Conservation (phyloP, 2,329 filamentous ascomycete species). For the Fusarium tupiense region DNA sequence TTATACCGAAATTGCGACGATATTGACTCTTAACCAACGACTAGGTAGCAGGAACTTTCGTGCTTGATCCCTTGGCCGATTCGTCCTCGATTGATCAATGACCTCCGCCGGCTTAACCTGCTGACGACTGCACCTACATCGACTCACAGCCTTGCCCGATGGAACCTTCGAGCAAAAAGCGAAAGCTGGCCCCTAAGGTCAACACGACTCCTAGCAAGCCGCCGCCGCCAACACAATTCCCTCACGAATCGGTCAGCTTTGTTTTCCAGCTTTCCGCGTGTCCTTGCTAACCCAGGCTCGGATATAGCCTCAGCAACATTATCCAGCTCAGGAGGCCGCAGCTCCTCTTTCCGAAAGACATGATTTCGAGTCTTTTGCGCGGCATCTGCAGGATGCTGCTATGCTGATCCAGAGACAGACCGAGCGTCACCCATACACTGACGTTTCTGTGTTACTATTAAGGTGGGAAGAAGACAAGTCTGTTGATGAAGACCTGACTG, state of each 20-base stretch:
- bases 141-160: slow-evolving; percentile 42
- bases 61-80: not conserved
- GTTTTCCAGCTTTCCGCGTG: slow-evolving; percentile 25
- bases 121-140: slow-evolving; percentile 31
- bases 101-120: slow-evolving; percentile 26
- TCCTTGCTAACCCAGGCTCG: slow-evolving; percentile 34
- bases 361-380: slow-evolving; percentile 73
- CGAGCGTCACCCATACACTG: slow-evolving; percentile 65
- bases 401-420: slow-evolving; percentile 73
- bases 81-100: slow-evolving; percentile 38
- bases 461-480: slow-evolving; percentile 70
- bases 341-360: slow-evolving; percentile 59
- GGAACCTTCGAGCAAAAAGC: slow-evolving; percentile 56
- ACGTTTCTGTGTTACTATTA: slow-evolving; percentile 68
- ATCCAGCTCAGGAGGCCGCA: slow-evolving; percentile 53
- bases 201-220: slow-evolving; percentile 44
- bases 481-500: slow-evolving; percentile 62
- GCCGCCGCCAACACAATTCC: slow-evolving; percentile 47
- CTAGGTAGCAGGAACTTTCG: slow-evolving; percentile 5
- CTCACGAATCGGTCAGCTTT: slow-evolving; percentile 50
- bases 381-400: slow-evolving; percentile 74
- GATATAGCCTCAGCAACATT: slow-evolving; percentile 46
- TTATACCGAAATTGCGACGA: slow-evolving; percentile 13
- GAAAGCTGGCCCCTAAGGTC: slow-evolving; percentile 57
- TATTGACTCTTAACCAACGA: slow-evolving; percentile 9